phyloP scores from a whole-genome alignment of 768 basidiomycete genomes.

The Suillus subaureus region DNA sequence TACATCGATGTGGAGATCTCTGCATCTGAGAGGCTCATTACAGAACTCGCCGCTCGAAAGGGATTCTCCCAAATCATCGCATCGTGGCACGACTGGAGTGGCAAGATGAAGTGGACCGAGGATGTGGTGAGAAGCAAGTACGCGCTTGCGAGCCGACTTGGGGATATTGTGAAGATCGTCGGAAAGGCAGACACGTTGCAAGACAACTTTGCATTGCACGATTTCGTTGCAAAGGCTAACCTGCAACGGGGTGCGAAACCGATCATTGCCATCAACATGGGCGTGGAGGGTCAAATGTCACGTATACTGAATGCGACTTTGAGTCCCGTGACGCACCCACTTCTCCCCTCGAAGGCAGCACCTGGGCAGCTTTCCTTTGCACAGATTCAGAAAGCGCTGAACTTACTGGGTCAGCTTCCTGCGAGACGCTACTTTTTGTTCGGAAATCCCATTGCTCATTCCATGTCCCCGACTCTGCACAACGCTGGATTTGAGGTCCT shows the following conservation, averaged over 20 bases:
- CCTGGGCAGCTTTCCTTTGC: constrained; percentile 92
- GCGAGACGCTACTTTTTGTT: constrained; percentile 80
- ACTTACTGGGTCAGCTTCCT: constrained; percentile 80
- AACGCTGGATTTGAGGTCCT: constrained; percentile 83
- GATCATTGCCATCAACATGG: constrained; percentile 95
- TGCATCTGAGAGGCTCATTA: constrained; percentile 64
- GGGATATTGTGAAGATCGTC: constrained; percentile 93
- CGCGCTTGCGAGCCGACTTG: constrained; percentile 60
- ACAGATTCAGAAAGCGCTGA: constrained; percentile 81
- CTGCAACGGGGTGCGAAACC: constrained; percentile 63
- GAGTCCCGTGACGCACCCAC: constrained; percentile 88
- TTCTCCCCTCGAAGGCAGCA: constrained; percentile 84
- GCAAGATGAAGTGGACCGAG: constrained; percentile 80
- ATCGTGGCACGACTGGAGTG: constrained; percentile 95
- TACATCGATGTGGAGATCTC: constrained; percentile 92
- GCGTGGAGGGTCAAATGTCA: constrained; percentile 84
- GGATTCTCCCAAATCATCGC: constrained; percentile 81
- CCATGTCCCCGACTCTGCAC: constrained; percentile 92
- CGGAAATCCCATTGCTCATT: constrained; percentile 85
- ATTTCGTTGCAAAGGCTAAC: constrained; percentile 60
- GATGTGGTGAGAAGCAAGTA: constrained; percentile 69
- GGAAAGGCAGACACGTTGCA: constrained; percentile 74
- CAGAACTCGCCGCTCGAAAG: constrained; percentile 61
- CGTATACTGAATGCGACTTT: constrained; percentile 84
- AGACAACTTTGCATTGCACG: constrained; percentile 80